phyloP scores from a whole-genome alignment of 176 grass and related monocot species.

The Aegilops longissima region DNA sequence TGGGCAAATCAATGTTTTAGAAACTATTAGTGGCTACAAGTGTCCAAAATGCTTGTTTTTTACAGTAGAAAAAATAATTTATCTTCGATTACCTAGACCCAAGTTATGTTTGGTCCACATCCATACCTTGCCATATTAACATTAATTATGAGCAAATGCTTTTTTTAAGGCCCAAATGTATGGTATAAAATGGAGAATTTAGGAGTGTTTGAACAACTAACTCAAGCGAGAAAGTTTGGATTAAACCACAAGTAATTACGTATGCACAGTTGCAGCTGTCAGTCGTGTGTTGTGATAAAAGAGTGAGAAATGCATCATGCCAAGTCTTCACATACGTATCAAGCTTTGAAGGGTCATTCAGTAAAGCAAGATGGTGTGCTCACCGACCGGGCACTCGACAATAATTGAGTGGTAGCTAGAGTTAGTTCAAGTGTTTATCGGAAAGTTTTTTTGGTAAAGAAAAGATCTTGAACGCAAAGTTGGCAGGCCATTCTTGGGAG shows the following conservation, averaged over 20 bases:
- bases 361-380: constrained; percentile 8
- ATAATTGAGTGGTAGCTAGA: constrained; percentile 19
- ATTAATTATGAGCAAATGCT: neutral
- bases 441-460: constrained; percentile 10
- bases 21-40: neutral
- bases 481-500: constrained; percentile 22
- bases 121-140: neutral
- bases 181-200: neutral
- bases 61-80: no score
- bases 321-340: neutral
- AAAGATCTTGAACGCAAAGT: constrained; percentile 19
- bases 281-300: neutral
- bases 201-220: neutral
- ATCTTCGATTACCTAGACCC: no score
- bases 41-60: neutral
- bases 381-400: constrained; percentile 18
- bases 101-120: no score
- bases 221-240: neutral
- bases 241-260: neutral
- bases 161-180: neutral
- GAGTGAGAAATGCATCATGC: no score
- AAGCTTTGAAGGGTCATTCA: no score
- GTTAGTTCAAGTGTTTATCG: constrained; percentile 38
- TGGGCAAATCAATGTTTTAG: no score
- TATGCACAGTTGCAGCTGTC: no score